Percentiles rank a stretch among this genome's conserved stretches.
Evolutionary conservation across 371 early-diverging fungal species (phyloP).

Genomic region (Mucor piriformis): DNA sequence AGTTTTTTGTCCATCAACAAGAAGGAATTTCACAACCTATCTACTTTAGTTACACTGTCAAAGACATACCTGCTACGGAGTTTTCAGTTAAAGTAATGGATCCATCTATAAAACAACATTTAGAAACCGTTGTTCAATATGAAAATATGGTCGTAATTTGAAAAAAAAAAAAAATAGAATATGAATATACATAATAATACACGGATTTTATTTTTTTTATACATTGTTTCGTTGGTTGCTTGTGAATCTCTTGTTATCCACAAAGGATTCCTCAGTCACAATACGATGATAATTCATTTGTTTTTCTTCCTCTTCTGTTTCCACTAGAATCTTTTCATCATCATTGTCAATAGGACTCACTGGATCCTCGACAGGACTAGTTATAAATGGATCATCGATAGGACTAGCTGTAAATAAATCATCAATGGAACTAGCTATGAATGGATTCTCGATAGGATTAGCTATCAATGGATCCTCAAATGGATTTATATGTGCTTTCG

Average conservation of each 20-base stretch:
- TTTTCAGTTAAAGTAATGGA: not conserved
- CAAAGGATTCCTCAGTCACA: not conserved
- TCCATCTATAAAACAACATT: not conserved
- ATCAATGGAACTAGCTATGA: too few species aligned
- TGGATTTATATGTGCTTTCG: not conserved
- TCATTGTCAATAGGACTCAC: not conserved
- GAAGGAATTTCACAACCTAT: not conserved
- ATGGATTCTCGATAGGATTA: too few species aligned
- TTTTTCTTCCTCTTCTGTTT: not conserved
- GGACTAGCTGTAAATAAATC: too few species aligned
- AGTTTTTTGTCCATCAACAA: conserved; percentile 6
- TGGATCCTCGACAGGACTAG: too few species aligned
- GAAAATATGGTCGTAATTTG: not conserved
- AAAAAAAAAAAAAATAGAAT: too few species aligned
- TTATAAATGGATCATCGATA: too few species aligned
- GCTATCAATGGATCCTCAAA: too few species aligned
- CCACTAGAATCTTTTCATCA: not conserved
- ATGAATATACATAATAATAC: not conserved
- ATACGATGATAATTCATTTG: not conserved
- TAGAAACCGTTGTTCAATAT: conserved; percentile 1
- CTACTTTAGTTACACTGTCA: not conserved
- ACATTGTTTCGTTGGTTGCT: not conserved
- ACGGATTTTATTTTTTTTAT: not conserved
- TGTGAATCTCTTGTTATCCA: not conserved
- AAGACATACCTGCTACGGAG: not conserved